phyloP scores from a whole-genome alignment of 2,329 filamentous ascomycete species.

The Lasiodiplodia citricola region DNA sequence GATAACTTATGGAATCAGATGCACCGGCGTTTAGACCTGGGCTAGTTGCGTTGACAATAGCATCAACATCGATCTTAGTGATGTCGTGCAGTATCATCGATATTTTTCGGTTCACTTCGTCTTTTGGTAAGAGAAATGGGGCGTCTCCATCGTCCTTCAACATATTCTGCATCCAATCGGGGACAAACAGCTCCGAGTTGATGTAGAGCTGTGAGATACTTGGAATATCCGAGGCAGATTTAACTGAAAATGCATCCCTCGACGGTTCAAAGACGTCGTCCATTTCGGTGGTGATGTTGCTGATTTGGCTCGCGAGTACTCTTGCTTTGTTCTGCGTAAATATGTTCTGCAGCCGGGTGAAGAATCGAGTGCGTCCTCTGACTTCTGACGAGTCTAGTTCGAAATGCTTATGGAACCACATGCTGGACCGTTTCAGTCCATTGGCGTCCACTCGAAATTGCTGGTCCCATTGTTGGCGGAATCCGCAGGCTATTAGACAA shows the following conservation, averaged over 20 bases:
- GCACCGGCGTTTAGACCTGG: constrained; percentile 28
- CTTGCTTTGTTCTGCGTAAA: background rate
- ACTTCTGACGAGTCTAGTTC: background rate
- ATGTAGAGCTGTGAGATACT: constrained; percentile 31
- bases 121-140: constrained; percentile 38
- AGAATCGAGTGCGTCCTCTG: background rate
- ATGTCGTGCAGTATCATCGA: constrained; percentile 40
- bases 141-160: constrained; percentile 26
- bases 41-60: constrained; percentile 42
- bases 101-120: constrained; percentile 38
- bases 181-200: constrained; percentile 33
- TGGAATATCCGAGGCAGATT: constrained; percentile 34
- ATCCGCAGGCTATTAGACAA: background rate
- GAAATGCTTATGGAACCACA: constrained; percentile 10
- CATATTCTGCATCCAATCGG: constrained; percentile 30
- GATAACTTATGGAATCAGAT: constrained; percentile 16
- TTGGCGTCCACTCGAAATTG: background rate
- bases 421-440: background rate
- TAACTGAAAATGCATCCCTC: background rate
- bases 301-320: background rate
- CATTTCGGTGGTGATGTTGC: background rate
- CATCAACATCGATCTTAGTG: constrained; percentile 40
- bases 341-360: background rate
- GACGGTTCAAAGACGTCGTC: background rate
- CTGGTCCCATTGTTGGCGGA: background rate